Evolutionary conservation across 2,329 filamentous ascomycete genomes (phyloP), one percentile per base, ranked within the genome.

Genomic region (Nemania serpens): DNA sequence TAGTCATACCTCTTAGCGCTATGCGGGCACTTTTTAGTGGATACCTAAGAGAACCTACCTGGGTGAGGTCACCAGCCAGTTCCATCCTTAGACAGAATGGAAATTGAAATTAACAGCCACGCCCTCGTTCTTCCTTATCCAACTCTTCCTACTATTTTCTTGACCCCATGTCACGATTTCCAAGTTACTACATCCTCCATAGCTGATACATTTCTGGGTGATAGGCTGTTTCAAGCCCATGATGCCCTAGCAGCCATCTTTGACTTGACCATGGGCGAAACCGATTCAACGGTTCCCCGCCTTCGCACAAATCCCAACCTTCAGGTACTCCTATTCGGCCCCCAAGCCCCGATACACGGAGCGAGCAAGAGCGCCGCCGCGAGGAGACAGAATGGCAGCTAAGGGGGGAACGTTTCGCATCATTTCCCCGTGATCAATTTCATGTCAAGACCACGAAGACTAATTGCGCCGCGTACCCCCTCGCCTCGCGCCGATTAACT

Each of bases 201-300:
- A 52, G 36, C 6, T 13, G n/a, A 58, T 12, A 15, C 36, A 7
- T 5, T 56, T 29, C 22, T 17, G 11, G 41, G 41, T 0, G 2
- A 15, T 9, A 39, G 33, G 11, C 10, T 63, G 1, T 20, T 7
- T 9, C 22, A 6, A 15, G 58, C 51, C 12, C 45, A 60, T 13
- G 29, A 20, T 15, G 39, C 39, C 20, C 52, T 60, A 2, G 37
- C 13, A 20, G 37, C 33, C 7, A 45, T 51, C 5, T 25, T 45
- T 10, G 34, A 61, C 61, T 57, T n/a, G 58, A 54, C 17, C 52
- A 41, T 18, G 46, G 17, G 6, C 56, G 60, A 45, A 39, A 15
- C 11, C 59, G 62, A 9, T 65, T 63, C 34, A 29, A 15, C 20
- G 11, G 48, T 0, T 25, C 62, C 9, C 59, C 56, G 3, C 52